These are phyloP conservation scores for Eremomyces bilateralis DNA, from an alignment of 495 filamentous ascomycete genomes.

Conservation along the genomic window DNA sequence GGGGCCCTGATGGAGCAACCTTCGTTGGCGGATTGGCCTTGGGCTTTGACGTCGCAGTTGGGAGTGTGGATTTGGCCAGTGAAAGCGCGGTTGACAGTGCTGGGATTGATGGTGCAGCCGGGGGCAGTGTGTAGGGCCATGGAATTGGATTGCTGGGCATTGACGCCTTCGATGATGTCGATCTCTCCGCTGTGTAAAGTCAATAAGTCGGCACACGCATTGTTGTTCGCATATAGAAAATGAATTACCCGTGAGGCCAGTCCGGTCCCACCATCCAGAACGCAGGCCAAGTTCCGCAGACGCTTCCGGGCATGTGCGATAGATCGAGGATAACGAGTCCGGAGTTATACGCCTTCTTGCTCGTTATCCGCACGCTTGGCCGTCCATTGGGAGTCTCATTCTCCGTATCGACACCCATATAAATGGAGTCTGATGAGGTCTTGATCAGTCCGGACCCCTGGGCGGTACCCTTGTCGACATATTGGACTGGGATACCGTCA, in stretches of 20 bases:
- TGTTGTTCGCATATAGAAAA: no score
- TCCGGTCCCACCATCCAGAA: slow-evolving; percentile 21
- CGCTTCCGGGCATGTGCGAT: slow-evolving; percentile 19
- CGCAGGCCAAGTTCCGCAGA: slow-evolving; percentile 22
- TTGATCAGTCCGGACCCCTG: slow-evolving; percentile 13
- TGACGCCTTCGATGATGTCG: slow-evolving; percentile 19
- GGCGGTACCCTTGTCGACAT: slow-evolving; percentile 14
- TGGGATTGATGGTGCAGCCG: slow-evolving; percentile 11
- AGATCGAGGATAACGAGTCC: slow-evolving; percentile 19
- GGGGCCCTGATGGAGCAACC: slow-evolving; percentile 14
- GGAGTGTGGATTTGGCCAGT: slow-evolving; percentile 8
- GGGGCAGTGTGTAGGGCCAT: slow-evolving; percentile 18
- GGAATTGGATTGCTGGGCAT: slow-evolving; percentile 12
- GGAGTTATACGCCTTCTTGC: slow-evolving; percentile 18
- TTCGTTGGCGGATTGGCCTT: slow-evolving; percentile 9
- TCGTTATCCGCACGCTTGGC: slow-evolving; percentile 18
- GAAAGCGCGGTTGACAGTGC: slow-evolving; percentile 7
- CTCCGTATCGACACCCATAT: slow-evolving; percentile 16
- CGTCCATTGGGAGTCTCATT: slow-evolving; percentile 15
- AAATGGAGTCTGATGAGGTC: slow-evolving; percentile 4
- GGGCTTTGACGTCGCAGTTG: slow-evolving; percentile 16
- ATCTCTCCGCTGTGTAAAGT: slow-evolving; percentile 16
- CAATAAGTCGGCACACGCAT: slow-evolving; percentile 1
- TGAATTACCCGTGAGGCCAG: slow-evolving; percentile 16
- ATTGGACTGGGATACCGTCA: slow-evolving; percentile 10